A percentile compares a stretch with the other conserved stretches of the same genome.
Evolutionary conservation across 2,329 filamentous ascomycete genomes (phyloP).

Genomic region (Proliferodiscus dingleyae): DNA sequence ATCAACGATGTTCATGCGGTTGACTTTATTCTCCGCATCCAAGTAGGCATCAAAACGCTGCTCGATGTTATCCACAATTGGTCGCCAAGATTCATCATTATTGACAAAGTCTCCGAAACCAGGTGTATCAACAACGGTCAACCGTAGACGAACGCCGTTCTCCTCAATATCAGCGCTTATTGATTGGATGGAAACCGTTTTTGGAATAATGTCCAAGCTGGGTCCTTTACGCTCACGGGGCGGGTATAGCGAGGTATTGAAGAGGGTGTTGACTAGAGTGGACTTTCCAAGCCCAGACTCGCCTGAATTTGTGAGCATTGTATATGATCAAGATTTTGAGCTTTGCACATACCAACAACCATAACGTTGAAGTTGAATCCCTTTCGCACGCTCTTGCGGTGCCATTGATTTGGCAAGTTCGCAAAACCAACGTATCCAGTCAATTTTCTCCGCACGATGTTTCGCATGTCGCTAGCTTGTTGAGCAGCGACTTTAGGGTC

Average conservation of each 20-base stretch:
- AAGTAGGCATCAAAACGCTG: slow-evolving; percentile 97
- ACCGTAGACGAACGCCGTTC: slow-evolving; percentile 89
- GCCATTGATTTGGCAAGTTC: slow-evolving; percentile 99
- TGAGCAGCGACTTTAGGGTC: slow-evolving; percentile 34
- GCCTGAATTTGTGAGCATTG: slow-evolving; percentile 52
- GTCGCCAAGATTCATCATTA: slow-evolving; percentile 99
- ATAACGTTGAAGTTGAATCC: slow-evolving; percentile 99
- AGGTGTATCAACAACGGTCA: slow-evolving; percentile 96
- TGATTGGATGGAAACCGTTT: slow-evolving; percentile 92
- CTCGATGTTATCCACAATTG: slow-evolving; percentile 99
- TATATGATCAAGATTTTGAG: background rate
- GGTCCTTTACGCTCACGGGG: slow-evolving; percentile 98
- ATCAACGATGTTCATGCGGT: slow-evolving; percentile 99
- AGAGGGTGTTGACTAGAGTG: slow-evolving; percentile 96
- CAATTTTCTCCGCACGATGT: slow-evolving; percentile 97
- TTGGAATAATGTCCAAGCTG: slow-evolving; percentile 95
- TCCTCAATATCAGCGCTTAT: slow-evolving; percentile 97
- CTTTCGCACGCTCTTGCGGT: slow-evolving; percentile 99
- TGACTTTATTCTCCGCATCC: slow-evolving; percentile 99
- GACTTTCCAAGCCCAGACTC: slow-evolving; percentile 99
- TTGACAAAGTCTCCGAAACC: slow-evolving; percentile 99
- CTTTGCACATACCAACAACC: slow-evolving; percentile 84
- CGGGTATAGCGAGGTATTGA: slow-evolving; percentile 98
- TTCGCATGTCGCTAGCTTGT: slow-evolving; percentile 42
- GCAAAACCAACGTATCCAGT: slow-evolving; percentile 98